Evolutionary conservation across 2,329 filamentous ascomycete species (phyloP).

Genomic region (Whalleya microplaca): DNA sequence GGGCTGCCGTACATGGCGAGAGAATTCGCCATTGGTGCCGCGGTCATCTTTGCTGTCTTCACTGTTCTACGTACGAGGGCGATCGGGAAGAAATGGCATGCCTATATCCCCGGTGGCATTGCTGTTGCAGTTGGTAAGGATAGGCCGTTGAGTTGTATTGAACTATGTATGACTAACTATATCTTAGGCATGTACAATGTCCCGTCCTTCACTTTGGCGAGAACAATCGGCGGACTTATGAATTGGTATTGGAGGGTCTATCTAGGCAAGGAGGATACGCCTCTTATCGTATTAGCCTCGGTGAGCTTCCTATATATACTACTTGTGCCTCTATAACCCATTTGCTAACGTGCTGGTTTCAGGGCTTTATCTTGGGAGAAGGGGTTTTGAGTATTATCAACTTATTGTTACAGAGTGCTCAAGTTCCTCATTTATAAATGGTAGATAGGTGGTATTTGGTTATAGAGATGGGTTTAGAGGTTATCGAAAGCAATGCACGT

Average conservation of each 20-base stretch:
- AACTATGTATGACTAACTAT: constrained; percentile 1
- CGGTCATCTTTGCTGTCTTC: constrained; percentile 69
- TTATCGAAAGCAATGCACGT: background rate
- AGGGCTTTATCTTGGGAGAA: constrained; percentile 90
- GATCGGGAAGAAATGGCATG: constrained; percentile 65
- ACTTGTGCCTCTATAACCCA: background rate
- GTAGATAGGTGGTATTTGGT: background rate
- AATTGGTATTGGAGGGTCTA: constrained; percentile 76
- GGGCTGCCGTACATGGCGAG: constrained; percentile 83
- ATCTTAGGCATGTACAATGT: constrained; percentile 89
- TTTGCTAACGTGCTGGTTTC: constrained; percentile 7
- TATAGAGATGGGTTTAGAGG: background rate
- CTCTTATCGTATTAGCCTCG: constrained; percentile 84
- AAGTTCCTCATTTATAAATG: constrained; percentile 71
- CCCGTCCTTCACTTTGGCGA: constrained; percentile 89
- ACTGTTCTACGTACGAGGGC: constrained; percentile 71
- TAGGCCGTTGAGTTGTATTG: background rate
- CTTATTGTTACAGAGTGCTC: constrained; percentile 75
- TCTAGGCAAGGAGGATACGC: constrained; percentile 64
- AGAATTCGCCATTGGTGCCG: constrained; percentile 78
- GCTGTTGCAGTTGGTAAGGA: constrained; percentile 85
- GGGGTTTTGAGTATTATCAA: constrained; percentile 92
- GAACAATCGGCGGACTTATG: constrained; percentile 75
- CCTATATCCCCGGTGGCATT: constrained; percentile 86
- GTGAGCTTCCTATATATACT: constrained; percentile 42